Evolutionary conservation across 768 basidiomycete genomes (phyloP), one percentile per base, ranked within the genome.

Genomic region (Leccinellum luteum): DNA sequence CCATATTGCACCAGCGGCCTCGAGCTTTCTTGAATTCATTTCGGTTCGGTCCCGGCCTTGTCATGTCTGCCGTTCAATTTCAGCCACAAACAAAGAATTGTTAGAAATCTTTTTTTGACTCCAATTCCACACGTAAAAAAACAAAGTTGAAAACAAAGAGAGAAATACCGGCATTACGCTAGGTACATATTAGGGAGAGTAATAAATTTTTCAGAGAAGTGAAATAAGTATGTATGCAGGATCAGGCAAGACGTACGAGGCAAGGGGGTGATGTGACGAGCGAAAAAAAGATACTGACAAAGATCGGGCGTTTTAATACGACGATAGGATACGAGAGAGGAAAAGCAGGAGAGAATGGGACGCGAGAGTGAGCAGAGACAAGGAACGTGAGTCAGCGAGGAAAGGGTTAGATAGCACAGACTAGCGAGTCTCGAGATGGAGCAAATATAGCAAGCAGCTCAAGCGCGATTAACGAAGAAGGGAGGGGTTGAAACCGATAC

Each of bases 131-230:
- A 17, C 8, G 28, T n/a, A 21, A n/a, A 35, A n/a, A 43, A 19
- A 41, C 14, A 15, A 5, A 12, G 38, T 19, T 6, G n/a, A 43
- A 13, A 43, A 19, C 19, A 30, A 30, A 38, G 17, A 35, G 35
- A 41, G 8, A 48, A 38, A 66, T 51, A 54, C 52, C 52, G 43
- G 67, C 32, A 69, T 65, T 71, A 69, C 34, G 61, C 62, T 64
- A 67, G 54, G 41, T 72, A 69, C 68, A 67, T 51, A 68, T 72
- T 72, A 69, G 54, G 50, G n/a, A n/a, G n/a, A 34, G 21, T 17
- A 53, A 15, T 52, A 58, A 48, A 21, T 51, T 55, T 32, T 38
- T 41, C 38, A 41, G n/a, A 41, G 38, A 43, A 19, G 35, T 15
- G 10, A 44, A n/a, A 48, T 38, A 52, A 31, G 51, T 48, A 31